Evolutionary conservation across 2,329 filamentous ascomycete genomes (phyloP).

Genomic region (Exophiala oligosperma): DNA sequence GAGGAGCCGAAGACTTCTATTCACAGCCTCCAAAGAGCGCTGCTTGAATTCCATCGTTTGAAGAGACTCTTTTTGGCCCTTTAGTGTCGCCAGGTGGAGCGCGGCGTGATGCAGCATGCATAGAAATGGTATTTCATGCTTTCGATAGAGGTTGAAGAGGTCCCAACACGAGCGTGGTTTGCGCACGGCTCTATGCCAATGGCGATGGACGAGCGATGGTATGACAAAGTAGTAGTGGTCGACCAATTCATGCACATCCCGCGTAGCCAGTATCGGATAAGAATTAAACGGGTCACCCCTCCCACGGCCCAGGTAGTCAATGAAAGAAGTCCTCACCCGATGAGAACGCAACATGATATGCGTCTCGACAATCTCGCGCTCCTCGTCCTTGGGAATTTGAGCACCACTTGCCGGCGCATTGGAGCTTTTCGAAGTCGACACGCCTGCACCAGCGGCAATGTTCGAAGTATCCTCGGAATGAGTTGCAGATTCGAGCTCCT

Average conservation of each 20-base stretch:
- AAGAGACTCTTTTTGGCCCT: conserved; percentile 6
- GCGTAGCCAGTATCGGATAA: conserved; percentile 12
- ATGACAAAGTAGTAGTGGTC: conserved; percentile 21
- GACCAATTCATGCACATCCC: conserved; percentile 19
- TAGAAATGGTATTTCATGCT: conserved; percentile 15
- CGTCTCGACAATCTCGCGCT: neutral
- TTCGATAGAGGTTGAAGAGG: conserved; percentile 19
- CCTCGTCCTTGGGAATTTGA: neutral
- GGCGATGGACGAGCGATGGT: conserved; percentile 13
- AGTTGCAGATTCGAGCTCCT: neutral
- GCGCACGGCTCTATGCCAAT: conserved; percentile 16
- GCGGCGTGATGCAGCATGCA: conserved; percentile 19
- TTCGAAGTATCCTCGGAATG: too few species aligned
- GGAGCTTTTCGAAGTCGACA: too few species aligned
- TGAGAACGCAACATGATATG: neutral
- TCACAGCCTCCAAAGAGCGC: conserved; percentile 7
- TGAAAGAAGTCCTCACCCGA: neutral
- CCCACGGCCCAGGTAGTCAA: conserved; percentile 6
- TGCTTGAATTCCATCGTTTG: conserved; percentile 15
- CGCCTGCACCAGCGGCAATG: too few species aligned
- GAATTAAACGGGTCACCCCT: conserved; percentile 16
- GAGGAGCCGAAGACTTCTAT: conserved; percentile 4
- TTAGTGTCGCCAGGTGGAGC: conserved; percentile 12
- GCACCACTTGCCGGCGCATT: neutral
- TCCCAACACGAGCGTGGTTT: conserved; percentile 17